Base-by-base conservation (phyloP, 2,329 filamentous ascomycete genomes). In the Calonectria pseudoreteaudii region DNA sequence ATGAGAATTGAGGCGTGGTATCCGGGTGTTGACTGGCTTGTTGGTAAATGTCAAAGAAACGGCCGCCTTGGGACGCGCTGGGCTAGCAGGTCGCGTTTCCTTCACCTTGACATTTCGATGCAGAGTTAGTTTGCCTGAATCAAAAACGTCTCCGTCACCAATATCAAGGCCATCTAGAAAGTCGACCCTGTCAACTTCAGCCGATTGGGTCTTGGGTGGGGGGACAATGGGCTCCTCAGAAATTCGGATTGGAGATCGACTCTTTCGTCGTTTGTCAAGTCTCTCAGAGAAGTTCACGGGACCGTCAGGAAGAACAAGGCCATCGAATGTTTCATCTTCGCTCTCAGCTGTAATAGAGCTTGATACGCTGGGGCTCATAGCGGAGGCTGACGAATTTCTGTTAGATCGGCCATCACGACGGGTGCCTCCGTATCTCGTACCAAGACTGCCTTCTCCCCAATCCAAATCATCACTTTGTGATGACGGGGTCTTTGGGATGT, bases 81-180 rank as follows among this genome's bases (percentile, higher is more conserved):
- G 94, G 77, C 95, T 96, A 18, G 90, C 86, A 26, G 92, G 89
- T 68, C 92, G 89, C 75, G 91, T 87, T 76, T 93, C 91, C 85
- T 97, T 98, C 80, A 97, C 90, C 83, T 96, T 96, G 77, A 99
- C 91, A 82, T 99, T 98, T 76, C 94, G 95, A 83, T 98, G 97
- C 23, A 98, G 87, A 0, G 94, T 96, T 53, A 95, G 89, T 84
- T 96, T 98, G 72, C 90, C 92, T 3, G 93, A 91, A 80, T 95
- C 92, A 80, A 98, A 95, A 20, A 95, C 90, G 76, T 96, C 94
- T 8, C 93, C 95, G 78, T 95, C 92, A 44, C 94, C 95, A 81
- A 98, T 91, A 71, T 98, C 97, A 73, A 99, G 90, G 50, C 94
- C 96, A 31, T 94, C 90, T 69, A 98, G 90, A 82, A 98, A 95